Evolutionary conservation across 2,329 filamentous ascomycete genomes (phyloP), one percentile per base, ranked within the genome.

Genomic region (Xylariaceae sp.): DNA sequence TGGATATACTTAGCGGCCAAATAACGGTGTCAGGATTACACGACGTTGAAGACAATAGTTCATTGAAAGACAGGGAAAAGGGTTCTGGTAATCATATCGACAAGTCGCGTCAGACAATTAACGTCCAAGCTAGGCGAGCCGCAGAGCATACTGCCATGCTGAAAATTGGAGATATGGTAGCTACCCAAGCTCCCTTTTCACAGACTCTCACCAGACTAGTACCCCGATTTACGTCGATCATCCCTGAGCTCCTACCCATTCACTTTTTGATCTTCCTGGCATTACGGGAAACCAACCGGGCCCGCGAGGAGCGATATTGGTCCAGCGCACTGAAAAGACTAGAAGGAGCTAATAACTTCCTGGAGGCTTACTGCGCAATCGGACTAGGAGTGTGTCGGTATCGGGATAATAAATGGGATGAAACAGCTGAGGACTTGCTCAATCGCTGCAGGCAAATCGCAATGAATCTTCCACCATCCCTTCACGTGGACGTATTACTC

Each of bases 171-270:
- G 17, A 45, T 9, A 31, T n/a, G 28, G 11, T 45, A 21, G 17
- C 28, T 17, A 17, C 41, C 26, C 19, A 23, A 45, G 28, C 41
- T 29, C 40, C 41, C 17, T 9, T 33, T 45, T 5, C 33, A 45
- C 26, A 33, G 41, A 17, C 41, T 45, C 28, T 45, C 17, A 8
- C 16, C 26, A 45, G 26, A 45, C 8, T 21, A 31, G 28, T 21
- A 23, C 28, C 41, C 11, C 21, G 17, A 33, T 24, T 45, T 45
- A 33, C 26, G 41, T 31, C 41, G 16, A 21, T 45, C 26, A 4
- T 45, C 16, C 41, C 41, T n/a, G 28, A 45, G 41, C 41, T 45
- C 28, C 41, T 45, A 12, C 41, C 41, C 11, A 45, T 45, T 33
- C 41, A 26, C 9, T 21, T 45, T 45, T 31, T 45, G 41, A 33